A percentile compares a stretch with the other conserved stretches of the same genome.
Evolutionary conservation across 2,329 filamentous ascomycete species (phyloP).

Genomic region (Hypoxylon sp.): DNA sequence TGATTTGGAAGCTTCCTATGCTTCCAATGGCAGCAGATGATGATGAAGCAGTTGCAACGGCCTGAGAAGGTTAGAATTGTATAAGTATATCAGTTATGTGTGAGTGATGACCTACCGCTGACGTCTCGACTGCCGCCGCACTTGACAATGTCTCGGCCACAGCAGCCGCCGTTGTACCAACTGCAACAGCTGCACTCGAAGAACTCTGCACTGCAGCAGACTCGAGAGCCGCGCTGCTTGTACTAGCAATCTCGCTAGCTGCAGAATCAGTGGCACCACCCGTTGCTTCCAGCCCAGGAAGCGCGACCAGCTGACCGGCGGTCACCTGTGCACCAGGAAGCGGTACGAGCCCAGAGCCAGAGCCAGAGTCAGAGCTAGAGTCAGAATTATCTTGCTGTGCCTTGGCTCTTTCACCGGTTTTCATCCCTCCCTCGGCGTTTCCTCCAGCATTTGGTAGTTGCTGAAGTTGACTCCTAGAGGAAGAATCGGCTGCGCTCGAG

Average conservation of each 20-base stretch:
- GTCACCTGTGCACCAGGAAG: constrained; percentile 44
- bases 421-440: background rate
- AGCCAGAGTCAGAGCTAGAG: constrained; percentile 1
- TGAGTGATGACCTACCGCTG: constrained; percentile 11
- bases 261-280: constrained; percentile 21
- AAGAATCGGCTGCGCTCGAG: constrained; percentile 6
- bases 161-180: constrained; percentile 15
- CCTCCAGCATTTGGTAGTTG: constrained; percentile 10
- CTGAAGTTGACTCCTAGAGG: constrained; percentile 16
- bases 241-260: constrained; percentile 19
- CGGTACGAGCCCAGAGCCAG: constrained; percentile 28
- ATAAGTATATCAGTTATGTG: background rate
- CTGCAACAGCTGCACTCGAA: constrained; percentile 14
- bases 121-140: constrained; percentile 18
- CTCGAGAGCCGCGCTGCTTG: constrained; percentile 15
- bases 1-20: constrained; percentile 23
- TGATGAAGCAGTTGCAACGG: background rate
- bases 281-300: constrained; percentile 36
- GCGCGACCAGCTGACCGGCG: constrained; percentile 40
- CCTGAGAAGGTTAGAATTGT: constrained; percentile 3
- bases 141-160: background rate
- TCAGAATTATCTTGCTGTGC: constrained; percentile 4
- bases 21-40: constrained; percentile 3
- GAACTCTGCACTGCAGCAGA: constrained; percentile 12
- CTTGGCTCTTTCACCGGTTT: constrained; percentile 9